These are phyloP conservation scores for Syzygium syzygioides DNA, from an alignment of 441 rosid species.

Conservation along the genomic window DNA sequence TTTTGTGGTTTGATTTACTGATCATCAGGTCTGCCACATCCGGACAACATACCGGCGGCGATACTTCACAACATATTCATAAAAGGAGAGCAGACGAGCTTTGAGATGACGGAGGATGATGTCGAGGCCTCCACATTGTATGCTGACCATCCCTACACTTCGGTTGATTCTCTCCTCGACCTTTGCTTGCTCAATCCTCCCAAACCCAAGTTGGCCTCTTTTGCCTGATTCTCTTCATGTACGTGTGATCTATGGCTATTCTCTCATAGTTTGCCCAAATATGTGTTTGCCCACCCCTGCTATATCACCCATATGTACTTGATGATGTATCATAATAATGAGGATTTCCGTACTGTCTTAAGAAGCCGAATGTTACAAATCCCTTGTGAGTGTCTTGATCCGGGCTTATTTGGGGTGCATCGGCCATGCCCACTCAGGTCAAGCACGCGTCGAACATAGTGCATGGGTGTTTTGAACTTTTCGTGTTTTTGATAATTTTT, in stretches of 20 bases:
- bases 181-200: constrained; percentile 22
- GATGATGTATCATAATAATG: background rate
- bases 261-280: background rate
- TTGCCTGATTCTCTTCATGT: background rate
- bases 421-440: background rate
- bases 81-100: constrained; percentile 36
- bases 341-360: background rate
- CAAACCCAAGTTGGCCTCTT: constrained; percentile 20
- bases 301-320: background rate
- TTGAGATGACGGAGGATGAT: constrained; percentile 21
- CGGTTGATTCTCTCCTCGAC: constrained; percentile 28
- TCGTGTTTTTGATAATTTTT: too few relatives aligned
- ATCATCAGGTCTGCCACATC: constrained; percentile 23
- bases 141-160: constrained; percentile 29
- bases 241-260: background rate
- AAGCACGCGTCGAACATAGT: background rate
- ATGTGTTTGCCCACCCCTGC: background rate
- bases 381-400: background rate
- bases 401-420: background rate
- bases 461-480: background rate
- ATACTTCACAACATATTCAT: constrained; percentile 31
- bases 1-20: background rate
- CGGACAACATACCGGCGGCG: constrained; percentile 24
- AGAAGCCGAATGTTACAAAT: background rate
- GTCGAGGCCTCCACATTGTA: constrained; percentile 34